Conservation (phyloP, 2,329 filamentous ascomycete genomes). For the Sporothrix dimorphospora region DNA sequence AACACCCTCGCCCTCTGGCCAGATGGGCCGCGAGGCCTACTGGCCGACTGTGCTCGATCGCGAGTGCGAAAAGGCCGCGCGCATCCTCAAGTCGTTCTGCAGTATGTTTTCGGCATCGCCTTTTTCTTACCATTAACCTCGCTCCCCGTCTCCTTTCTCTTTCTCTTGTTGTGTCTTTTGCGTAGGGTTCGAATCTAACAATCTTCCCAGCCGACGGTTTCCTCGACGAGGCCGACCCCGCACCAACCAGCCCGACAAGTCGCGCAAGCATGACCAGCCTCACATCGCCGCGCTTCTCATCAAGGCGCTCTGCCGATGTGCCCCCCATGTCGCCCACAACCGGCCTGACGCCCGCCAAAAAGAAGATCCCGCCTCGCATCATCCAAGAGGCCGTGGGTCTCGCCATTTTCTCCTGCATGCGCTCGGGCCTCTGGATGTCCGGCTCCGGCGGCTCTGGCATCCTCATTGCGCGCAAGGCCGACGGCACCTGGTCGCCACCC, state of each 20-base stretch:
- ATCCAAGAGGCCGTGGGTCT: slow-evolving; percentile 88
- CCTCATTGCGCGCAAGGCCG: slow-evolving; percentile 78
- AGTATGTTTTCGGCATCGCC: slow-evolving; percentile 68
- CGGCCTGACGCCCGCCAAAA: slow-evolving; percentile 58
- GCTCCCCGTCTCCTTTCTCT: slow-evolving; percentile 55
- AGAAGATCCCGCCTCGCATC: slow-evolving; percentile 84
- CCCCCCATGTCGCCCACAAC: slow-evolving; percentile 30
- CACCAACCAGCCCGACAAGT: slow-evolving; percentile 37
- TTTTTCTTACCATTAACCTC: slow-evolving; percentile 53
- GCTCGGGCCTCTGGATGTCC: slow-evolving; percentile 87
- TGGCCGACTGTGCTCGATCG: slow-evolving; percentile 76
- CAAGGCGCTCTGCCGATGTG: slow-evolving; percentile 24
- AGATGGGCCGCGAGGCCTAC: slow-evolving; percentile 74
- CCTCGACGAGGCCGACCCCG: slow-evolving; percentile 48
- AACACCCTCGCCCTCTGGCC: slow-evolving; percentile 70
- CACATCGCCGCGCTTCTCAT: slow-evolving; percentile 28
- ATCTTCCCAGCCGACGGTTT: slow-evolving; percentile 58
- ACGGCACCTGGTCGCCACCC: slow-evolving; percentile 71
- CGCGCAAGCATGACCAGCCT: slow-evolving; percentile 32
- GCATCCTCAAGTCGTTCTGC: slow-evolving; percentile 76
- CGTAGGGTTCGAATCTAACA: slow-evolving; percentile 34
- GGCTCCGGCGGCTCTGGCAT: slow-evolving; percentile 90
- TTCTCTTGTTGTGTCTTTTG: slow-evolving; percentile 53
- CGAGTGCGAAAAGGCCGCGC: slow-evolving; percentile 77
- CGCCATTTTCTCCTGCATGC: slow-evolving; percentile 94